Percentiles rank a stretch among this genome's conserved stretches.
These are phyloP conservation scores for Mortierella sp. DNA, from an alignment of 371 early-diverging fungal genomes.

Conservation along the genomic window DNA sequence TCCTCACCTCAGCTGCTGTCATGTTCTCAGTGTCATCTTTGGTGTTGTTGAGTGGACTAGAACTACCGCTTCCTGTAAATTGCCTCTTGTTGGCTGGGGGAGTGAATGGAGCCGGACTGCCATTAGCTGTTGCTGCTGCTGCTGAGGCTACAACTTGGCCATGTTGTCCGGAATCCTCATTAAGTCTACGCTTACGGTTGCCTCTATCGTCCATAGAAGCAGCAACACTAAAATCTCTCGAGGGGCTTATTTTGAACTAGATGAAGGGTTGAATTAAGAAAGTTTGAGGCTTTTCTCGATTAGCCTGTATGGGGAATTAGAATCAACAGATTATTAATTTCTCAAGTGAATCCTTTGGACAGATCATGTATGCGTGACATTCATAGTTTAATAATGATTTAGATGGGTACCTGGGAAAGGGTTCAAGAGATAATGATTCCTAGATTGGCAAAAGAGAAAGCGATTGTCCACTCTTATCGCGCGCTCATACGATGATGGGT, in stretches of 20 bases:
- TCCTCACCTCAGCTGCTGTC: slow-evolving; percentile 49
- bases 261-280: neutral
- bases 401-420: slow-evolving; percentile 1
- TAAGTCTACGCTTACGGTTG: slow-evolving; percentile 47
- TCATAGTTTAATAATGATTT: neutral
- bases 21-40: slow-evolving; percentile 42
- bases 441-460: neutral
- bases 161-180: slow-evolving; percentile 31
- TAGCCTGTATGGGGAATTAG: neutral
- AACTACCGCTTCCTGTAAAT: slow-evolving; percentile 30
- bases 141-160: slow-evolving; percentile 17
- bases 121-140: slow-evolving; percentile 1
- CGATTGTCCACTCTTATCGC: neutral
- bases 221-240: slow-evolving; percentile 10
- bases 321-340: neutral
- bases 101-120: slow-evolving; percentile 20
- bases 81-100: slow-evolving; percentile 51
- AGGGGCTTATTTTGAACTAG: neutral
- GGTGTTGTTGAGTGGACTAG: slow-evolving; percentile 22
- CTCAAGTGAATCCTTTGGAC: neutral
- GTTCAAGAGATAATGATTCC: neutral
- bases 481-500: slow-evolving; percentile 20
- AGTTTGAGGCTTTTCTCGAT: neutral
- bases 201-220: slow-evolving; percentile 55
- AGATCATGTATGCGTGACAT: neutral